A percentile compares a stretch with the other conserved stretches of the same genome.
phyloP scores from a whole-genome alignment of 331 rosid species.

The Malus hybrid region DNA sequence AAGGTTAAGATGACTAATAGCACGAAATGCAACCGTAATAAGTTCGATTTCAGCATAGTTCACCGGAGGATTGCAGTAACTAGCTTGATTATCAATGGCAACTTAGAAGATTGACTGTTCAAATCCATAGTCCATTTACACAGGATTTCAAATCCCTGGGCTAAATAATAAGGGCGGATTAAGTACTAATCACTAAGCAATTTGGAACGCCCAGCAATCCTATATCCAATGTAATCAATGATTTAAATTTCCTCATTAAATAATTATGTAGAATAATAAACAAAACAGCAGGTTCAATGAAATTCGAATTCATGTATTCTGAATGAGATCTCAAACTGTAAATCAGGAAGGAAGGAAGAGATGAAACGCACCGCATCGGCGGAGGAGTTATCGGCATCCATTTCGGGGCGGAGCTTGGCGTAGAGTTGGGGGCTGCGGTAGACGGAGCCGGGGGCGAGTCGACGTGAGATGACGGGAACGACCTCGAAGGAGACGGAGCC shows the following conservation, averaged over 20 bases:
- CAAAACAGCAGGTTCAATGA: not conserved
- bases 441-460: slow-evolving; percentile 70
- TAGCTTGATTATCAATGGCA: not conserved
- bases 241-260: no score
- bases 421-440: slow-evolving; percentile 87
- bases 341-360: not conserved
- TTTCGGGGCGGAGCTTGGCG: not conserved
- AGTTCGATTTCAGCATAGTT: not conserved
- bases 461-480: slow-evolving; percentile 75
- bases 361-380: slow-evolving; percentile 68
- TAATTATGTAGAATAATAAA: not conserved
- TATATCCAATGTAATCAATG: not conserved
- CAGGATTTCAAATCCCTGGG: not conserved
- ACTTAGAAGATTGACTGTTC: not conserved
- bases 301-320: not conserved
- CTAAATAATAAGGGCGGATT: not conserved
- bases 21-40: not conserved
- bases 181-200: not conserved
- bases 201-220: not conserved
- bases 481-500: slow-evolving; percentile 90
- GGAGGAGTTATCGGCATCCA: slow-evolving; percentile 83
- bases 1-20: not conserved
- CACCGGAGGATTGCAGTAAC: not conserved
- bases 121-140: not conserved
- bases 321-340: not conserved